Evolutionary conservation across 192 early-diverging fungal species (phyloP).

Genomic region (Chytriomyces hyalinus): DNA sequence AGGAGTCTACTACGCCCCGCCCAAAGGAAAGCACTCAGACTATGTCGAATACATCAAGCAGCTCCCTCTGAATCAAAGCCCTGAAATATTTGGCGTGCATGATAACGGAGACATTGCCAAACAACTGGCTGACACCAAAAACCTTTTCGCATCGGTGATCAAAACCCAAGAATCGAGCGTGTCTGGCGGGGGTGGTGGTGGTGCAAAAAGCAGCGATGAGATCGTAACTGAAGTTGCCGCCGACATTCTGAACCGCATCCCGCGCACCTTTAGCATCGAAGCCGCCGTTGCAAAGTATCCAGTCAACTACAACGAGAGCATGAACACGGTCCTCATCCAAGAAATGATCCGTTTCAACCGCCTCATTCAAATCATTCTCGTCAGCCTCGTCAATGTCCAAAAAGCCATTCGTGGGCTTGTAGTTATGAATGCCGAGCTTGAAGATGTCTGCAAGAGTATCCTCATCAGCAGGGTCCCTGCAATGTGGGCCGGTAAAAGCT

Average conservation of each 20-base stretch:
- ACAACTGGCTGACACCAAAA: slow-evolving; percentile 62
- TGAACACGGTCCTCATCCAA: slow-evolving; percentile 71
- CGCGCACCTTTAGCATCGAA: slow-evolving; percentile 58
- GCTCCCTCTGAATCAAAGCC: slow-evolving; percentile 64
- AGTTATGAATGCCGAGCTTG: slow-evolving; percentile 67
- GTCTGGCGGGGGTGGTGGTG: slow-evolving; percentile 42
- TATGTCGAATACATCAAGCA: slow-evolving; percentile 64
- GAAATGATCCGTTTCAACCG: slow-evolving; percentile 73
- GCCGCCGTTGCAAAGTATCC: slow-evolving; percentile 56
- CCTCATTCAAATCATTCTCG: slow-evolving; percentile 60
- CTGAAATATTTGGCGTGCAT: slow-evolving; percentile 74
- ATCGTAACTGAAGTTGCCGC: slow-evolving; percentile 62
- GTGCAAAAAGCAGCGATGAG: slow-evolving; percentile 63
- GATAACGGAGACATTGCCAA: slow-evolving; percentile 73
- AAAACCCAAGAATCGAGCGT: slow-evolving; percentile 57
- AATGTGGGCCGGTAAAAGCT: slow-evolving; percentile 67
- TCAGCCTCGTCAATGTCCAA: slow-evolving; percentile 64
- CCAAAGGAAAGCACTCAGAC: slow-evolving; percentile 56
- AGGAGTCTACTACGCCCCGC: slow-evolving; percentile 60
- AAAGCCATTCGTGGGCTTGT: slow-evolving; percentile 69
- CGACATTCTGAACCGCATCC: slow-evolving; percentile 59
- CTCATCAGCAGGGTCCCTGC: slow-evolving; percentile 58
- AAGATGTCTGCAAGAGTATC: slow-evolving; percentile 68
- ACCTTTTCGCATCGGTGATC: slow-evolving; percentile 62
- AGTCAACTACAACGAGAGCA: slow-evolving; percentile 66